phyloP scores from a whole-genome alignment of 192 early-diverging fungal genomes.

The Glomus cerebriforme region DNA sequence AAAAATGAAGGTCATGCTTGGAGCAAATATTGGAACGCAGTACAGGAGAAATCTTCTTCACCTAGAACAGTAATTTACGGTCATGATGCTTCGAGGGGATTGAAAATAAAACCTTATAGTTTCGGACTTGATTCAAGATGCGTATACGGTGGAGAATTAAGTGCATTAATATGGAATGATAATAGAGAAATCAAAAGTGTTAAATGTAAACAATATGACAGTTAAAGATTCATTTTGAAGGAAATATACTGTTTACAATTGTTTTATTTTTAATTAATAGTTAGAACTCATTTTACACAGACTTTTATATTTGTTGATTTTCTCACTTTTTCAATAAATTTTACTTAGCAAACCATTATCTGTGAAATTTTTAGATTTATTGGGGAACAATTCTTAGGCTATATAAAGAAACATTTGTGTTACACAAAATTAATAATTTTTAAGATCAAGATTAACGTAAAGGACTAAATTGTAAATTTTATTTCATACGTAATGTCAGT shows the following conservation, averaged over 20 bases:
- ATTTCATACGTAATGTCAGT: neutral
- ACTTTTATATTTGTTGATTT: too few relatives aligned
- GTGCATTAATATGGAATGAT: slow-evolving; percentile 44
- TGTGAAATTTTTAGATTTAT: too few relatives aligned
- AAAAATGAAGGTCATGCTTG: slow-evolving; percentile 44
- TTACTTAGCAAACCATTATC: too few relatives aligned
- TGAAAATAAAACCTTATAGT: slow-evolving; percentile 56
- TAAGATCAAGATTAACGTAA: too few relatives aligned
- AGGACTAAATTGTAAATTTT: too few relatives aligned
- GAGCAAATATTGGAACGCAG: slow-evolving; percentile 42
- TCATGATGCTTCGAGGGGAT: slow-evolving; percentile 63
- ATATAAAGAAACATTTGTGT: too few relatives aligned
- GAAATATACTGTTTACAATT: too few relatives aligned
- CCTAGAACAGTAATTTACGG: slow-evolving; percentile 62
- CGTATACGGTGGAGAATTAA: slow-evolving; percentile 65
- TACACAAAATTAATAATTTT: too few relatives aligned
- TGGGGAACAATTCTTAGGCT: too few relatives aligned
- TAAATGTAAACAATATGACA: neutral
- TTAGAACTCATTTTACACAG: too few relatives aligned
- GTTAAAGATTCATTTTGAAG: neutral
- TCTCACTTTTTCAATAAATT: too few relatives aligned
- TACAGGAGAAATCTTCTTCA: slow-evolving; percentile 28
- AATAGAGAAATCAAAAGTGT: neutral
- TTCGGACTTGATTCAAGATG: slow-evolving; percentile 74
- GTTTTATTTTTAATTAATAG: too few relatives aligned